A percentile compares a stretch with the other conserved stretches of the same genome.
phyloP scores from a whole-genome alignment of 495 filamentous ascomycete genomes.

The Penicillium lividum region DNA sequence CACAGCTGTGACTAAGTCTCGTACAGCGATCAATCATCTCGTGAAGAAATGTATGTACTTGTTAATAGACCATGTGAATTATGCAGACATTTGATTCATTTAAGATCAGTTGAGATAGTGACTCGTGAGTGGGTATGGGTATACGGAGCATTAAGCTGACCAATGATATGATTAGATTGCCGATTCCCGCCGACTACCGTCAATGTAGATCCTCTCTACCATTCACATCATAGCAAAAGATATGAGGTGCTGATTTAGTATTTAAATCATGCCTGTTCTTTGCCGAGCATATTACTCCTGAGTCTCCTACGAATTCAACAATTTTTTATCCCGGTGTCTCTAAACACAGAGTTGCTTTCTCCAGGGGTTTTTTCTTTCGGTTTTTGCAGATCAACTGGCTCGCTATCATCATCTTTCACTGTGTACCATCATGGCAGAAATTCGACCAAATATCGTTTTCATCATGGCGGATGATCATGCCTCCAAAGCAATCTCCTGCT shows the following conservation, averaged over 20 bases:
- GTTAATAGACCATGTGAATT: too few relatives aligned
- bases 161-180: neutral
- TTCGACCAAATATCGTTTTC: conserved; percentile 45
- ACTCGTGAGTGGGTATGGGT: too few relatives aligned
- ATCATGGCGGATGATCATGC: conserved; percentile 53
- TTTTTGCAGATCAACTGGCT: neutral
- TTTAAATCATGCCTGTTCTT: neutral
- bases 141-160: neutral
- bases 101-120: too few relatives aligned
- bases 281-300: neutral
- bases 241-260: neutral
- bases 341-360: neutral
- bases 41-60: too few relatives aligned
- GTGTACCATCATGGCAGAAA: neutral
- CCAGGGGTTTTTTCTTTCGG: neutral
- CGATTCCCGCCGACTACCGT: neutral
- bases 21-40: too few relatives aligned
- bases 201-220: neutral
- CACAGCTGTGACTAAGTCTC: too few relatives aligned
- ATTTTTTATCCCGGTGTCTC: neutral
- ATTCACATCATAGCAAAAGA: neutral
- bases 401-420: neutral
- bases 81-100: too few relatives aligned
- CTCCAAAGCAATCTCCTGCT: conserved; percentile 41
- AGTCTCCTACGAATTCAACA: too few relatives aligned